Base-by-base conservation (phyloP, 306 rosid genomes). In the Hippophae tibetana region DNA sequence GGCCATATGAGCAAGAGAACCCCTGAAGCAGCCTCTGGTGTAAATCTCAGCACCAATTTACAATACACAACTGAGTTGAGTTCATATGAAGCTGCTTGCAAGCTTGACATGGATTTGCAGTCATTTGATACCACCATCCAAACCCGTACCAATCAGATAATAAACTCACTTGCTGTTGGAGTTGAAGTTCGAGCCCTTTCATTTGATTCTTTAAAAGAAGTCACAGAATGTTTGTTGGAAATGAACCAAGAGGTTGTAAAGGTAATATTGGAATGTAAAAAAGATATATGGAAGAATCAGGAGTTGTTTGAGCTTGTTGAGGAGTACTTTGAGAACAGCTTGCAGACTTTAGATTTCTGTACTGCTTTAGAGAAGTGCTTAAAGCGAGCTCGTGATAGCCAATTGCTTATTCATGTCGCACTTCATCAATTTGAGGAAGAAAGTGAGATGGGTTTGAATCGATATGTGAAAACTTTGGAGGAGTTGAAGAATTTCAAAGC, bases 221-320 rank as follows among this genome's bases (percentile, higher is more conserved):
- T 87, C 67, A 90, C 96, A 0, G 95, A 71, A 62, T 90, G 98
- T 57, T 87, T 90, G 3, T 58, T 90, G 59, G 98, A 87, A 64
- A 87, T 90, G 96, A 90, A 90, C 57, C 98, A 90, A 61, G 98
- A 90, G 61, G 96, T 90, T 63, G 96, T 90, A 3, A 87, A 78
- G 43, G 92, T 90, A 3, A 87, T 90, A 74, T 73, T 90, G 69
- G 92, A 84, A 27, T 90, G 95, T 86, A 90, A 90, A 84, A 80
- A 85, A 72, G 98, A 90, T 47, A 87, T 90, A 62, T 90, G 98
- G 98, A 87, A 85, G 62, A 85, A 81, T 66, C 86, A 79, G 9
- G 98, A 90, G 13, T 52, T 87, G 72, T 90, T 87, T 50, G 98
- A 90, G 45, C 79, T 90, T 0, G 95, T 90, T 1, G 98, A 90